Percentiles rank a stretch among this genome's conserved stretches.
Evolutionary conservation across 768 basidiomycete genomes (phyloP).

Genomic region (Auriscalpium microsporum): DNA sequence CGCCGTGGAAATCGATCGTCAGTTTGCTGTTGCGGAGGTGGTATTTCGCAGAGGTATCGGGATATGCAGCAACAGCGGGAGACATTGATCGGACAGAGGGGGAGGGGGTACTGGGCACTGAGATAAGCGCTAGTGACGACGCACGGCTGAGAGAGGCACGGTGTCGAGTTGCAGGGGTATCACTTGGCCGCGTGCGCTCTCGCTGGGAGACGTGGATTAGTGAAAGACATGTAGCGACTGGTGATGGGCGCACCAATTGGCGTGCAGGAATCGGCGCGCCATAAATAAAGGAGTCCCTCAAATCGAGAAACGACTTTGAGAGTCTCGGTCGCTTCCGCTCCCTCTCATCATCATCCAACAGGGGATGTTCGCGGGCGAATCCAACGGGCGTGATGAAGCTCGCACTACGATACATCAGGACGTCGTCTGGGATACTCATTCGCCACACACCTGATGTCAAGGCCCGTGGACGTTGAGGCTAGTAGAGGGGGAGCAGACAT

Average conservation of each 20-base stretch:
- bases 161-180: background rate
- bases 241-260: background rate
- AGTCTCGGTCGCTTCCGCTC: background rate
- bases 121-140: background rate
- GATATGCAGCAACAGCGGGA: slow-evolving; percentile 2
- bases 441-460: no score
- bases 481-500: no score
- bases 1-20: slow-evolving; percentile 12
- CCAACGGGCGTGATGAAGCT: no score
- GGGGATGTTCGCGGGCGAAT: no score
- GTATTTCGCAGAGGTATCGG: slow-evolving; percentile 7
- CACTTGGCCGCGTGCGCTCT: background rate
- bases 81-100: slow-evolving; percentile 5
- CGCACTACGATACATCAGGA: no score
- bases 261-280: background rate
- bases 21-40: slow-evolving; percentile 7
- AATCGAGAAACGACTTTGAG: background rate
- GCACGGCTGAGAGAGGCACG: background rate
- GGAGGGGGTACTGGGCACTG: background rate
- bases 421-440: no score
- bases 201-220: no score
- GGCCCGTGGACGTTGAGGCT: no score
- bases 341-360: background rate
- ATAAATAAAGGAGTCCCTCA: background rate
- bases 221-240: no score